Base-by-base conservation (phyloP, 2,329 filamentous ascomycete genomes). In the Fonsecaea monophora region DNA sequence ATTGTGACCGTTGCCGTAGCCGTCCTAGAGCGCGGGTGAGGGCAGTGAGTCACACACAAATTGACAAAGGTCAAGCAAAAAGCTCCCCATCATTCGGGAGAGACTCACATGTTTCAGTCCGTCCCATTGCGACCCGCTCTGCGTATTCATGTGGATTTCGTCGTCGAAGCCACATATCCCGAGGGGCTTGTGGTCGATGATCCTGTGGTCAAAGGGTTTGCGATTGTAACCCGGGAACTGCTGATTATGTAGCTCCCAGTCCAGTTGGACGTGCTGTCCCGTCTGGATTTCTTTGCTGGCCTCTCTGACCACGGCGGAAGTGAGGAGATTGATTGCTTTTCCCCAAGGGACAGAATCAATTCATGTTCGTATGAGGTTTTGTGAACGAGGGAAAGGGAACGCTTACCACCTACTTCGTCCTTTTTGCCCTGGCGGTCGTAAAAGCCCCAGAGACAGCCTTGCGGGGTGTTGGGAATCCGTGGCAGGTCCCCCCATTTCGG, bases 81-180 rank as follows among this genome's bases (percentile, higher is more conserved):
- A 32, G 30, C 30, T 32, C 30, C 30, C 30, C 30, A 32, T 32
- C 30, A 4, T 32, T 32, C 30, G 30, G 1, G 30, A 6, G 53
- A 12, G 32, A 56, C 35, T 9, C 15, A 18, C 30, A 18, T 35
- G 53, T 56, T 35, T 56, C 32, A 56, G 32, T 35, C 58, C 38
- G 37, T 54, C 60, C 60, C 60, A 62, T 48, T 62, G 60, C 34
- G 30, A 37, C 7, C 60, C 48, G 48, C 60, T 54, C 35, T 62
- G 60, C 15, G 60, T 62, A n/a, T 62, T 62, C 45, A 62, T 54
- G n/a, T 48, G 21, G 42, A 62, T 25, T 34, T 54, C 48, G 21
- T 62, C 60, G 30, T 62, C 60, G 34, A 37, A 53, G 25, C 30
- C 60, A 38, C 25, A 34, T 21, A 37, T 15, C 18, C 60, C 60